A percentile compares a stretch with the other conserved stretches of the same genome.
Conservation (phyloP, 805 yeast genomes). For the Pichia nanzhaoensis region DNA sequence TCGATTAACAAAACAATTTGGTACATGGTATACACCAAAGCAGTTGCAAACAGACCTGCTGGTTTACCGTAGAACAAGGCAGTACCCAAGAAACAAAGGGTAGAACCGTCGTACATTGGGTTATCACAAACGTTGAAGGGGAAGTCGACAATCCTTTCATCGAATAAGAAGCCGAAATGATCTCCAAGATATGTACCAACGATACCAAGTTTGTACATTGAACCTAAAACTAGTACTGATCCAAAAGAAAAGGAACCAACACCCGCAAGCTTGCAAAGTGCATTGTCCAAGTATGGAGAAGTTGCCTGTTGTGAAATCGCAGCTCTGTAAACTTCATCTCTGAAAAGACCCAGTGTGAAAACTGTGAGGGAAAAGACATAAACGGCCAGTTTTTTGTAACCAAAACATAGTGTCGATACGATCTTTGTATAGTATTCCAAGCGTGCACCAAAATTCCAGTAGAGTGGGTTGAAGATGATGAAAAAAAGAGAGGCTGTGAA, state of each 20-base stretch:
- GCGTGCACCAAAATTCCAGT: slow-evolving; percentile 93
- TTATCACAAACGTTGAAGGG: slow-evolving; percentile 88
- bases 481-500: slow-evolving; percentile 46
- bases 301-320: slow-evolving; percentile 72
- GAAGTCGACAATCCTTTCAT: slow-evolving; percentile 80
- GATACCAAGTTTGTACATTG: slow-evolving; percentile 90
- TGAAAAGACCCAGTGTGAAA: slow-evolving; percentile 73
- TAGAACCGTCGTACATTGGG: slow-evolving; percentile 96
- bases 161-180: slow-evolving; percentile 93
- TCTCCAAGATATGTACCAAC: slow-evolving; percentile 97
- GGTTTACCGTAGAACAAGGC: slow-evolving; percentile 87
- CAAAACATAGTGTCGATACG: slow-evolving; percentile 67
- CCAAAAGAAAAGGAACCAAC: slow-evolving; percentile 55
- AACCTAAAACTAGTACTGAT: slow-evolving; percentile 68
- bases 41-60: slow-evolving; percentile 71
- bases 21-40: slow-evolving; percentile 76
- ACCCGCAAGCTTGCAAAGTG: slow-evolving; percentile 39
- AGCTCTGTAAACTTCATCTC: slow-evolving; percentile 68
- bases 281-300: slow-evolving; percentile 43
- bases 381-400: slow-evolving; percentile 67
- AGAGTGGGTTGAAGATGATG: slow-evolving; percentile 86
- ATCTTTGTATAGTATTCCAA: slow-evolving; percentile 71
- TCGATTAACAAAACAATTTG: slow-evolving; percentile 78
- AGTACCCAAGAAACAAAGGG: slow-evolving; percentile 83
- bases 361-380: slow-evolving; percentile 77